Base-by-base conservation (phyloP, 306 rosid species). In the Trifolium pratense region DNA sequence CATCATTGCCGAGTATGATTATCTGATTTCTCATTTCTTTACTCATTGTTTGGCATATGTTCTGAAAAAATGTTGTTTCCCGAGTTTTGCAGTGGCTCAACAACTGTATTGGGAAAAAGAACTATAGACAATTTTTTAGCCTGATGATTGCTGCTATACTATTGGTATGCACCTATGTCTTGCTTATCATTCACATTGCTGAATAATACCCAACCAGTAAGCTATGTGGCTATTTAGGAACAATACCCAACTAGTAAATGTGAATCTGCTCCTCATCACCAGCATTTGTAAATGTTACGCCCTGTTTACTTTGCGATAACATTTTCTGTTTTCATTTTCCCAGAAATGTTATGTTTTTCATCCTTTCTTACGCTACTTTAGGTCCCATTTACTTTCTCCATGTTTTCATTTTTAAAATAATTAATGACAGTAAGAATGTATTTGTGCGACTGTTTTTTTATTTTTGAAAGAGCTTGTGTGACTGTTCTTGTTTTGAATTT, bases 1-100 rank as follows among this genome's bases (percentile, higher is more conserved):
- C 98, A 93, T 87, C 98, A 93, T 76, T 93, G 98, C 97, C 78
- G 97, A 83, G 98, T 93, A 93, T 40, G 78, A 32, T 6, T 18
- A 5, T 75, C 66, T 64, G 42, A 42, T 14, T 75, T 80, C 57
- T 55, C 75, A 31, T 48, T 63, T 37, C 49, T 71, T 70, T 69
- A 45, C 58, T 63, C 51, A 23, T 64, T 36, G 32, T 34, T 64
- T 63, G 48, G 37, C 68, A 49, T 67, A 70, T 80, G 55, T 36
- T 63, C 71, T 83, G 70, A 80, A 75, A 12, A 20, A 21, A 5
- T 21, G 62, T 51, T 42, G 32, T 70, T 57, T 63, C 15, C 16
- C 62, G 69, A 49, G 36, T 75, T 74, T 81, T 87, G 80, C 82
- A 93, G 98, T 93, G 98, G 98, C 97, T 93, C 55, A 93, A 93